These are phyloP conservation scores for Asclepias syriaca DNA, from an alignment of 257 asterid species.

Conservation along the genomic window DNA sequence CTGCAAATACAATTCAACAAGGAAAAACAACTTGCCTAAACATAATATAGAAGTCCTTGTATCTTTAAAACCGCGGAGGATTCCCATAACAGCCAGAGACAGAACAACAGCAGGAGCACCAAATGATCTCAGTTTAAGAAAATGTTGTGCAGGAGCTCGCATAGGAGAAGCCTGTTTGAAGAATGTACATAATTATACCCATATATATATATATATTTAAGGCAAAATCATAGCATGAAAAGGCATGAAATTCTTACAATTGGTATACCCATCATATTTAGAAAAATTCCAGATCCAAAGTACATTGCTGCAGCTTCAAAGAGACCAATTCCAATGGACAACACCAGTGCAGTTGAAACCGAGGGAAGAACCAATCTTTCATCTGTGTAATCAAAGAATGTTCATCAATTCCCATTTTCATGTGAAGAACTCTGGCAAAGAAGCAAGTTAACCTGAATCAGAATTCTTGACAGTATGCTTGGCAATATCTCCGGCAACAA, in stretches of 20 bases:
- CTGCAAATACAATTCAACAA: neutral
- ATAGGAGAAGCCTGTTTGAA: conserved; percentile 27
- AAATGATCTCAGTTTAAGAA: conserved; percentile 36
- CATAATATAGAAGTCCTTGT: conserved; percentile 37
- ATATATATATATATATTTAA: neutral
- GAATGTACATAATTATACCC: neutral
- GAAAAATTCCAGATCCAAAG: conserved; percentile 34
- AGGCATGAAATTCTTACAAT: conserved; percentile 13
- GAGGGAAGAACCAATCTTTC: conserved; percentile 35
- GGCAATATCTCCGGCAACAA: conserved; percentile 40
- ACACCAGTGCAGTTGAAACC: conserved; percentile 38
- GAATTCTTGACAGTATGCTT: conserved; percentile 16
- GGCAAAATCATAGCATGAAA: neutral
- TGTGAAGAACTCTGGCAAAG: neutral
- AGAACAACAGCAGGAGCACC: conserved; percentile 41
- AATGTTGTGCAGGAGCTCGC: conserved; percentile 32
- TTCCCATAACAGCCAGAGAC: conserved; percentile 33
- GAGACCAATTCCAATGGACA: conserved; percentile 37
- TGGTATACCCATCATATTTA: conserved; percentile 42
- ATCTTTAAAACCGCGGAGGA: conserved; percentile 38
- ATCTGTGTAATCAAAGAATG: conserved; percentile 19
- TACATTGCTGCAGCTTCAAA: conserved; percentile 41
- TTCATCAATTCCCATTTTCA: neutral
- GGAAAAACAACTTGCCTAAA: conserved; percentile 24
- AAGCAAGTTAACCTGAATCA: conserved; percentile 21